Conservation (phyloP, 1,284 basidiomycete species). For the Papiliotrema terrestris region DNA sequence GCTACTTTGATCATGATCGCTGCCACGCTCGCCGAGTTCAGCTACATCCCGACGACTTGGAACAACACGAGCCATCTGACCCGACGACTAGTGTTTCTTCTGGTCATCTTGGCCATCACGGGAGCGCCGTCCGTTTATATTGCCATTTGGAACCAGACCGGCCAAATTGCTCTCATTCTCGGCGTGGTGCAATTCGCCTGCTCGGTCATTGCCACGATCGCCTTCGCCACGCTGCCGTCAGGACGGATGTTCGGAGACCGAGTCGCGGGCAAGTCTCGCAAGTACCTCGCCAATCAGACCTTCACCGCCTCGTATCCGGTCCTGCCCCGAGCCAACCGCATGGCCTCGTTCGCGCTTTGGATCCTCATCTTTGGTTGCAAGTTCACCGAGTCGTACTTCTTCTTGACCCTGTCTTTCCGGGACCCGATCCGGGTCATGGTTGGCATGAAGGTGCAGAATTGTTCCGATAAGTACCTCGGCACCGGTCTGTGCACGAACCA, state of each 20-base stretch:
- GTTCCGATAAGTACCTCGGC: constrained; percentile 78
- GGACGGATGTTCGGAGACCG: constrained; percentile 88
- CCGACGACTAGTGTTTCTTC: constrained; percentile 76
- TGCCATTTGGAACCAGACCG: constrained; percentile 67
- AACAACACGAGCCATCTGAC: constrained; percentile 93
- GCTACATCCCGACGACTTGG: constrained; percentile 94
- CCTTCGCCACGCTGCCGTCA: constrained; percentile 83
- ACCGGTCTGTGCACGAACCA: constrained; percentile 77
- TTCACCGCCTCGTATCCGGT: constrained; percentile 89
- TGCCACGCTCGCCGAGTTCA: constrained; percentile 87
- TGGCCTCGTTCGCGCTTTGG: constrained; percentile 77
- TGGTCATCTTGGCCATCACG: constrained; percentile 77
- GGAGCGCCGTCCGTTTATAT: constrained; percentile 88
- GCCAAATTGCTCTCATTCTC: constrained; percentile 69
- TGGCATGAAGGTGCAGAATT: constrained; percentile 85
- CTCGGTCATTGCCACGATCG: constrained; percentile 70
- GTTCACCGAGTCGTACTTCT: constrained; percentile 91
- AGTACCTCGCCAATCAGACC: constrained; percentile 91
- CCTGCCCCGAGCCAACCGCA: constrained; percentile 59
- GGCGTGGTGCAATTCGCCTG: constrained; percentile 91
- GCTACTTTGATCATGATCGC: constrained; percentile 88
- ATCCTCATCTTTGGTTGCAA: constrained; percentile 89
- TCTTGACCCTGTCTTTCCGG: constrained; percentile 87
- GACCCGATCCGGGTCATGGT: constrained; percentile 87
- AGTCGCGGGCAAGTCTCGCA: constrained; percentile 85